A percentile compares a stretch with the other conserved stretches of the same genome.
Conservation (phyloP, 257 asterid species). For the Paulownia fortunei region DNA sequence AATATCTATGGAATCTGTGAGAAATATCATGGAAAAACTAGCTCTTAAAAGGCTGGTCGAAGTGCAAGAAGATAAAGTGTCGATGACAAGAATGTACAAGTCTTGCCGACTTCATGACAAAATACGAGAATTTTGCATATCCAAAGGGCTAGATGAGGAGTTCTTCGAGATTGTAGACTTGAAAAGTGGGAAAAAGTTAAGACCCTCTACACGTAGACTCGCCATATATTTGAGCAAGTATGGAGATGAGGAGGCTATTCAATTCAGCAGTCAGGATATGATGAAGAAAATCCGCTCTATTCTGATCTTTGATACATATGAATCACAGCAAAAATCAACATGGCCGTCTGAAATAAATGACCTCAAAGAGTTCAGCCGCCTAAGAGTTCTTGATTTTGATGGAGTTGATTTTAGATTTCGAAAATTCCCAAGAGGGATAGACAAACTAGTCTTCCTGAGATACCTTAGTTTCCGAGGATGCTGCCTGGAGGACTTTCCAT, state of each 20-base stretch:
- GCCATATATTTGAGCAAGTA: conserved; percentile 16
- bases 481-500: conserved; percentile 22
- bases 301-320: background rate
- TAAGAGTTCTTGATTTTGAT: conserved; percentile 28
- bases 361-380: background rate
- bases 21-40: conserved; percentile 22
- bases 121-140: conserved; percentile 22
- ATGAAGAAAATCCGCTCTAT: conserved; percentile 24
- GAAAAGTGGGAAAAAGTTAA: background rate
- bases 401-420: background rate
- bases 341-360: background rate
- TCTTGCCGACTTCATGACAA: conserved; percentile 21
- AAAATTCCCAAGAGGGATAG: background rate
- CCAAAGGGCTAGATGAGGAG: conserved; percentile 10
- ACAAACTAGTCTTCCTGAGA: conserved; percentile 16
- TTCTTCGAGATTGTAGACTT: background rate
- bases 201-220: background rate
- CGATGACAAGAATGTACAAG: background rate
- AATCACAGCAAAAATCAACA: background rate
- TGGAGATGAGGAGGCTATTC: background rate
- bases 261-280: background rate
- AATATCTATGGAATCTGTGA: background rate
- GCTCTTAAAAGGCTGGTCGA: background rate
- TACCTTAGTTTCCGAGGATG: conserved; percentile 44
- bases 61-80: background rate